These are phyloP conservation scores for Pythium brassicae DNA, from an alignment of 352 stramenopile species.

Conservation along the genomic window DNA sequence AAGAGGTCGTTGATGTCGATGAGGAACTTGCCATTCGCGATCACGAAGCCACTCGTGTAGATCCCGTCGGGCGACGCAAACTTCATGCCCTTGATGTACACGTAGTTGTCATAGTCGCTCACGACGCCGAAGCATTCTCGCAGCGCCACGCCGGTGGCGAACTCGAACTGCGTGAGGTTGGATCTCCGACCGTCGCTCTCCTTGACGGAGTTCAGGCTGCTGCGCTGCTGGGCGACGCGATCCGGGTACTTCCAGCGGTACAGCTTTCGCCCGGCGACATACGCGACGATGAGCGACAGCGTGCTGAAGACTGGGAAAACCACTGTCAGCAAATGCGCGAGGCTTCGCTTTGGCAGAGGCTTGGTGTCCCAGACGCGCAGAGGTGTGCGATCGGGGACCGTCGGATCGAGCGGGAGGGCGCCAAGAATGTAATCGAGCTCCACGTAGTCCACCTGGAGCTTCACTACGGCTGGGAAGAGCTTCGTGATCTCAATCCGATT, in stretches of 20 bases:
- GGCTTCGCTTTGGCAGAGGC: background rate
- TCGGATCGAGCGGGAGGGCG: background rate
- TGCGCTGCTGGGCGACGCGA: background rate
- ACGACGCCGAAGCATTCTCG: conserved; percentile 9
- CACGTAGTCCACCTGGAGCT: background rate
- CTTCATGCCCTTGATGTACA: conserved; percentile 13
- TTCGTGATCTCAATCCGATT: background rate
- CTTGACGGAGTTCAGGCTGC: conserved; percentile 5
- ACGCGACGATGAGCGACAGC: conserved; percentile 4
- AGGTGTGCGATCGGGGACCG: background rate
- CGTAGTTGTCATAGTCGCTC: conserved; percentile 12
- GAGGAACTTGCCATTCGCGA: conserved; percentile 31
- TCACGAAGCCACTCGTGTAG: conserved; percentile 33
- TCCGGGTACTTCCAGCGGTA: conserved; percentile 2
- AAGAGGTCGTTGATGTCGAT: conserved; percentile 9
- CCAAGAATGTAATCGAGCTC: conserved; percentile 4
- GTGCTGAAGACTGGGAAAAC: conserved; percentile 4
- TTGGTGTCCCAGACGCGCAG: conserved; percentile 5
- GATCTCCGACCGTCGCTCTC: background rate
- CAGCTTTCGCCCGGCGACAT: background rate
- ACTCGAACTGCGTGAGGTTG: conserved; percentile 7
- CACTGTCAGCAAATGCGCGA: background rate
- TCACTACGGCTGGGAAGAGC: background rate
- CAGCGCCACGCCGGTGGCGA: conserved; percentile 9
- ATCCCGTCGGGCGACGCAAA: conserved; percentile 20